Evolutionary conservation across 495 filamentous ascomycete species (phyloP).

Genomic region (Hyphodiscus hymeniophilus): DNA sequence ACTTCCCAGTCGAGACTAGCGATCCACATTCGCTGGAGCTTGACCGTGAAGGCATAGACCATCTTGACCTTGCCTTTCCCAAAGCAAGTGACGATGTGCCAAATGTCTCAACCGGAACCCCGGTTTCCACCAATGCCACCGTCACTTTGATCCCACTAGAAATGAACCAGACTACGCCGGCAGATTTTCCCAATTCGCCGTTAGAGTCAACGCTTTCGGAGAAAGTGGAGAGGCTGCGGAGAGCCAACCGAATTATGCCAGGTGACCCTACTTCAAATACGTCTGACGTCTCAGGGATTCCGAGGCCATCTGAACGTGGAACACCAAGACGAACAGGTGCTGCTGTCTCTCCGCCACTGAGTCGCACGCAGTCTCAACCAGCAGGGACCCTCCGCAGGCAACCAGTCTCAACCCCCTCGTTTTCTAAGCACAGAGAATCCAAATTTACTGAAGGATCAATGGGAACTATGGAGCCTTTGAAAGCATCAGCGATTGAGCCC

Average conservation of each 20-base stretch:
- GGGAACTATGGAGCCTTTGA: slow-evolving; percentile 3
- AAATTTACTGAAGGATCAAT: slow-evolving; percentile 1
- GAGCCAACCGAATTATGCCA: neutral
- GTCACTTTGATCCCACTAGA: slow-evolving; percentile 3
- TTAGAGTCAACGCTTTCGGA: slow-evolving; percentile 32
- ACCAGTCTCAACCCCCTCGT: neutral
- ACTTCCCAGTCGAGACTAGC: neutral
- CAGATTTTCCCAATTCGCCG: slow-evolving; percentile 12
- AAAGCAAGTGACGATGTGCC: slow-evolving; percentile 22
- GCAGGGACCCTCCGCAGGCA: slow-evolving; percentile 22
- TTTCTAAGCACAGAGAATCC: slow-evolving; percentile 7
- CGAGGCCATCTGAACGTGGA: slow-evolving; percentile 38
- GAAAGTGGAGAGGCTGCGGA: slow-evolving; percentile 41
- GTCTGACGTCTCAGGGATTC: slow-evolving; percentile 38
- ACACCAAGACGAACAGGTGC: slow-evolving; percentile 32
- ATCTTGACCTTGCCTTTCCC: slow-evolving; percentile 65
- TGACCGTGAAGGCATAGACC: slow-evolving; percentile 46
- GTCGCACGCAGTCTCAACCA: slow-evolving; percentile 67
- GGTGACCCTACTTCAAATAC: neutral
- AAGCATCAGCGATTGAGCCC: slow-evolving; percentile 14
- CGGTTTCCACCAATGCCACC: slow-evolving; percentile 10
- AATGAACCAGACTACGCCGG: neutral
- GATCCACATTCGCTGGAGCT: slow-evolving; percentile 8
- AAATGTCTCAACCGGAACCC: slow-evolving; percentile 1
- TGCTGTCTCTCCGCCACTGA: slow-evolving; percentile 54